Evolutionary conservation across 352 stramenopile genomes (phyloP).

Genomic region (Phytophthora ramorum): DNA sequence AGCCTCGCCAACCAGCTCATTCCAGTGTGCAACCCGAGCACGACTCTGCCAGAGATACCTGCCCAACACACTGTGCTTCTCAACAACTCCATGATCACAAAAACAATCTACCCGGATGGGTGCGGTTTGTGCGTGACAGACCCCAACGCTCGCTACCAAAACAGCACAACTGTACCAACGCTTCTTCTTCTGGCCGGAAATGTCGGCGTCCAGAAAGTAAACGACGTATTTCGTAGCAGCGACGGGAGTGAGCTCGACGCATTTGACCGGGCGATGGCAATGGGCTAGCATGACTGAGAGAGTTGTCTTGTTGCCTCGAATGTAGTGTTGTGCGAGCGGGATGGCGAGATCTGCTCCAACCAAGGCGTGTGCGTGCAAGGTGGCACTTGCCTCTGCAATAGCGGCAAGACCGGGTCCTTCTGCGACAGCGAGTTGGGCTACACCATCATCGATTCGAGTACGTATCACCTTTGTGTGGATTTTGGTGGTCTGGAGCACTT

Average conservation of each 20-base stretch:
- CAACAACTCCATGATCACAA: constrained; percentile 54
- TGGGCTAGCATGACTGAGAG: constrained; percentile 3
- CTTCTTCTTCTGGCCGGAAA: constrained; percentile 78
- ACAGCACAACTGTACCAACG: constrained; percentile 58
- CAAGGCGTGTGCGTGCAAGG: constrained; percentile 69
- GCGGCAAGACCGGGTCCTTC: constrained; percentile 58
- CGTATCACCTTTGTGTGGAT: background rate
- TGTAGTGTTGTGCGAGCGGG: constrained; percentile 77
- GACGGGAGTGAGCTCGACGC: constrained; percentile 61
- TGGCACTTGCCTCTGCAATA: constrained; percentile 72
- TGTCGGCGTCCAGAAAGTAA: constrained; percentile 72
- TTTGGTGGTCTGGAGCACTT: background rate
- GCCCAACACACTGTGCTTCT: constrained; percentile 46
- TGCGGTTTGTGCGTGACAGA: constrained; percentile 66
- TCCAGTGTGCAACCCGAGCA: constrained; percentile 55
- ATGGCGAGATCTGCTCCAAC: constrained; percentile 73
- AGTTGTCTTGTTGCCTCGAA: constrained; percentile 7
- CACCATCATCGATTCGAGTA: constrained; percentile 57
- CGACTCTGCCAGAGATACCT: constrained; percentile 42
- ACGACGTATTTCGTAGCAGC: constrained; percentile 72
- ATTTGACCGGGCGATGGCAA: background rate
- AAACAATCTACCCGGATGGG: constrained; percentile 75
- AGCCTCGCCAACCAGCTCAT: constrained; percentile 69
- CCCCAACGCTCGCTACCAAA: constrained; percentile 55
- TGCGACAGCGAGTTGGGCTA: constrained; percentile 62